A percentile compares a stretch with the other conserved stretches of the same genome.
Conservation (phyloP, 2,329 filamentous ascomycete species). For the Metarhizium anisopliae region DNA sequence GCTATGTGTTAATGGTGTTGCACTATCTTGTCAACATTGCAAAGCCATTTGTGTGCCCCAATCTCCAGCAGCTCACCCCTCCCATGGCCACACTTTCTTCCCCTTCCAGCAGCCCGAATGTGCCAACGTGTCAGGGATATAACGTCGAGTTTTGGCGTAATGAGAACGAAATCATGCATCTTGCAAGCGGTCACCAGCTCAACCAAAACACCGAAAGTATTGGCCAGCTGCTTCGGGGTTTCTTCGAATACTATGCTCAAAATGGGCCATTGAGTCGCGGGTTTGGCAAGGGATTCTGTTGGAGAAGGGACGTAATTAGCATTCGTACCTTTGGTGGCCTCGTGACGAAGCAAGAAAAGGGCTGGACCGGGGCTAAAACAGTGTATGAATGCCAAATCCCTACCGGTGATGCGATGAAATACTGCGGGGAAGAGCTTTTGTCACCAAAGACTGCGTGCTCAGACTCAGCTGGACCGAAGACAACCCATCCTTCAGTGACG, state of each 20-base stretch:
- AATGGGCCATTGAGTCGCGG: slow-evolving; percentile 43
- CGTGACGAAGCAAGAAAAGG: slow-evolving; percentile 66
- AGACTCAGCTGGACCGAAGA: neutral
- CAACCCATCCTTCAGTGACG: slow-evolving; percentile 1
- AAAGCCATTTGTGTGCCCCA: slow-evolving; percentile 73
- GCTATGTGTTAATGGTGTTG: slow-evolving; percentile 85
- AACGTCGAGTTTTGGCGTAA: slow-evolving; percentile 72
- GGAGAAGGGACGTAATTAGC: slow-evolving; percentile 72
- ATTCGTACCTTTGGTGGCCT: slow-evolving; percentile 64
- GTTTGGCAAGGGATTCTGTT: slow-evolving; percentile 57
- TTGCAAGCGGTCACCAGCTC: slow-evolving; percentile 49
- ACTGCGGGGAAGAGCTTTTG: neutral
- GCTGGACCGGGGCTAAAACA: slow-evolving; percentile 78
- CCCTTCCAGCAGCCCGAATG: slow-evolving; percentile 13
- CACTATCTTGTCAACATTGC: slow-evolving; percentile 83
- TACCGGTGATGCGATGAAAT: slow-evolving; percentile 3
- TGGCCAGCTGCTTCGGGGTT: slow-evolving; percentile 66
- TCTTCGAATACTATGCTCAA: slow-evolving; percentile 81
- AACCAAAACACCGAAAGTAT: slow-evolving; percentile 62
- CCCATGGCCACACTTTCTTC: slow-evolving; percentile 26
- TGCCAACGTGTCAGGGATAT: slow-evolving; percentile 47
- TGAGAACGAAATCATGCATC: slow-evolving; percentile 56
- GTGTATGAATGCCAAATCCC: slow-evolving; percentile 43
- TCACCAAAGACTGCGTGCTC: slow-evolving; percentile 3
- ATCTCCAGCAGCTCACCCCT: slow-evolving; percentile 57